phyloP scores from a whole-genome alignment of 2,329 filamentous ascomycete genomes.

The Exophiala sideris region DNA sequence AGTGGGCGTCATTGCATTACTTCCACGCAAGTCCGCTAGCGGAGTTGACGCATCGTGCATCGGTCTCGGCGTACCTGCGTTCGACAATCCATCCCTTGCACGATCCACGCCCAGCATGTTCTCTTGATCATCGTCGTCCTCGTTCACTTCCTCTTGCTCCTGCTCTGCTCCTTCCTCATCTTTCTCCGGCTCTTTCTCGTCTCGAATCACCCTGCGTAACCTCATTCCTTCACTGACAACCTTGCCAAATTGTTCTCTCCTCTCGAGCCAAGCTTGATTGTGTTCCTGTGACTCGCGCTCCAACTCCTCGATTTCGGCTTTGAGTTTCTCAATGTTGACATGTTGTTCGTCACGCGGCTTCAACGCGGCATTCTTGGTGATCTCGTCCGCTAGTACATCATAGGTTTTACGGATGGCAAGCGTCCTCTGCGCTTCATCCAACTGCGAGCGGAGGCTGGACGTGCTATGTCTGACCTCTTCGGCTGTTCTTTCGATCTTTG shows the following conservation, averaged over 20 bases:
- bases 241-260: constrained; percentile 78
- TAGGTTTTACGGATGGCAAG: constrained; percentile 78
- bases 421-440: constrained; percentile 72
- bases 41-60: constrained; percentile 47
- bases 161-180: constrained; percentile 87
- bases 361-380: constrained; percentile 75
- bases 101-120: constrained; percentile 44
- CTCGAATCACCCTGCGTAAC: constrained; percentile 78
- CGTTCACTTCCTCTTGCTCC: constrained; percentile 64
- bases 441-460: constrained; percentile 64
- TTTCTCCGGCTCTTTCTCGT: constrained; percentile 63
- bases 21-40: constrained; percentile 21
- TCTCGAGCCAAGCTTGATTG: constrained; percentile 76
- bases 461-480: constrained; percentile 75
- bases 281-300: constrained; percentile 81
- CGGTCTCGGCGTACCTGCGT: constrained; percentile 48
- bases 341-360: constrained; percentile 81
- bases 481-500: constrained; percentile 73
- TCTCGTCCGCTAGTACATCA: constrained; percentile 82
- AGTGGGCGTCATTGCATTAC: constrained; percentile 33
- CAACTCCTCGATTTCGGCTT: constrained; percentile 83
- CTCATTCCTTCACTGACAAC: constrained; percentile 91
- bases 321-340: constrained; percentile 72
- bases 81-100: constrained; percentile 41
- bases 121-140: constrained; percentile 53